A percentile compares a stretch with the other conserved stretches of the same genome.
Evolutionary conservation across 2,329 filamentous ascomycete species (phyloP).

Genomic region (Pseudogymnoascus verrucosus): DNA sequence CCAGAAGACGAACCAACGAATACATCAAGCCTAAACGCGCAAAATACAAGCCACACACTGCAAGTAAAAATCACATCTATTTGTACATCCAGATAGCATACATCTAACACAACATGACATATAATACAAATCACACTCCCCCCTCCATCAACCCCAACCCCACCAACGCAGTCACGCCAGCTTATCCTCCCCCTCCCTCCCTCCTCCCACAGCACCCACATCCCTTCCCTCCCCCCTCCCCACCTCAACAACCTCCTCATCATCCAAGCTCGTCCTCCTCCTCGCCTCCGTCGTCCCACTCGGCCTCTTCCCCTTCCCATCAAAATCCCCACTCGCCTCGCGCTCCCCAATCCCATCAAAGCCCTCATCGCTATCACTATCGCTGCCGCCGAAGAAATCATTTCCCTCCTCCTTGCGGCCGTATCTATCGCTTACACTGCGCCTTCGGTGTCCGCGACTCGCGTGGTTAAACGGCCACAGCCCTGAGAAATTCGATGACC

Average conservation of each 20-base stretch:
- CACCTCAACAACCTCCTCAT: conserved; percentile 26
- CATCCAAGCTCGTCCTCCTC: conserved; percentile 27
- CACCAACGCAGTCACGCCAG: conserved; percentile 6
- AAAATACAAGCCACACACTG: not conserved
- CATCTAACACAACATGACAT: conserved; percentile 6
- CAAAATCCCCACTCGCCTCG: conserved; percentile 13
- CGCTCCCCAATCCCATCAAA: conserved; percentile 12
- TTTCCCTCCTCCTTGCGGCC: not conserved
- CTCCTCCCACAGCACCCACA: not conserved
- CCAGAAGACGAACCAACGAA: not conserved
- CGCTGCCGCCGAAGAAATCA: conserved; percentile 16
- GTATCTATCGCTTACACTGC: not conserved
- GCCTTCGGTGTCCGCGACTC: not conserved
- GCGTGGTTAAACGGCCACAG: conserved; percentile 1
- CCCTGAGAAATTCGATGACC: not conserved
- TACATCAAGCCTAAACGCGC: not conserved
- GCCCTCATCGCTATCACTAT: conserved; percentile 19
- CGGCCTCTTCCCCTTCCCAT: conserved; percentile 15
- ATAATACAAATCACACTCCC: not conserved
- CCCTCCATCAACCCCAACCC: not conserved
- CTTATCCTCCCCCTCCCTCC: conserved; percentile 1
- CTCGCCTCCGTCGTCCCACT: conserved; percentile 27
- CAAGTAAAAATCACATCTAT: conserved; percentile 3
- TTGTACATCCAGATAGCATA: conserved; percentile 5
- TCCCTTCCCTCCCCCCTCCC: not conserved